Evolutionary conservation across 2,329 filamentous ascomycete species (phyloP), one percentile per base, ranked within the genome.

Genomic region (Pseudonectria buxi): DNA sequence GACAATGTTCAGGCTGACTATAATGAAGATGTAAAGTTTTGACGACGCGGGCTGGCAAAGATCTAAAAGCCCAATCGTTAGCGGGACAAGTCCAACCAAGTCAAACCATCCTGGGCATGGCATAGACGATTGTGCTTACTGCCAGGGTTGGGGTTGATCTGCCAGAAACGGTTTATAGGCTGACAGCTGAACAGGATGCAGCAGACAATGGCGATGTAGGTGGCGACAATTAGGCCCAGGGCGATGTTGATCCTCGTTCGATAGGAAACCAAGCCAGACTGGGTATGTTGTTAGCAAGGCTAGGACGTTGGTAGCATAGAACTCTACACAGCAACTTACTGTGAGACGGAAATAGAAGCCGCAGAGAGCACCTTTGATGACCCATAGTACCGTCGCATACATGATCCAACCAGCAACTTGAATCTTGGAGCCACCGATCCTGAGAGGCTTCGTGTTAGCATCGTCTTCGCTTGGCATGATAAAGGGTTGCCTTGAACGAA

Each of bases 291-390:
- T 9, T 51, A 39, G 48, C 50, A 58, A 5, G 55, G 43, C 13
- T 54, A 33, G 3, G 50, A 38, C 6, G 46, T 53, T 24, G 54
- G 52, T 1, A 51, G 11, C n/a, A n/a, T n/a, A 5, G 47, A 45
- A 46, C 10, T 51, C 50, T 9, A 49, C 53, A 14, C 12, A 13
- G 4, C 12, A 12, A 38, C 56, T 13, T 45, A 71, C 53, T 51
- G 68, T 72, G 12, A 76, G 55, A 33, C 72, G 61, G 10, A 63
- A 58, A 49, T 74, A 76, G 45, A 72, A 75, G 24, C 71, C 58
- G 9, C 65, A 62, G 60, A 74, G 67, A 39, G 70, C 72, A 2
- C 59, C 51, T 49, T 77, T 77, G 40, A 76, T 47, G 6, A 66
- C 43, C 72, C 73, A 76, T 1, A 76, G 44, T 2, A 73, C 49